Conservation (phyloP, 768 basidiomycete genomes). For the Mycena leptocephala region DNA sequence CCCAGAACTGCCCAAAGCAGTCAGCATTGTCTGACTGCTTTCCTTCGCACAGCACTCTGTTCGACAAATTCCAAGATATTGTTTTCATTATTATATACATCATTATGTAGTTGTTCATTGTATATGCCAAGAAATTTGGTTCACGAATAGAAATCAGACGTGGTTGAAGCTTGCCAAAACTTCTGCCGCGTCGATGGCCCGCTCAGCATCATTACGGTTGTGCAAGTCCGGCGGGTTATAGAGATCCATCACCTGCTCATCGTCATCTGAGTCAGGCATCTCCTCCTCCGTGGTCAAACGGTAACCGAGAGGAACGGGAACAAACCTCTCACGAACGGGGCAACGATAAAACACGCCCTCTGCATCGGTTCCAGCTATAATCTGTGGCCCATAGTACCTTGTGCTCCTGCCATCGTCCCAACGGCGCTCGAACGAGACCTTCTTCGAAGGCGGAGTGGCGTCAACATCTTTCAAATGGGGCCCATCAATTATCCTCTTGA, state of each 20-base stretch:
- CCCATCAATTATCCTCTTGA: too few relatives aligned
- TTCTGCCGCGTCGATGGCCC: not conserved
- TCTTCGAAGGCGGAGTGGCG: not conserved
- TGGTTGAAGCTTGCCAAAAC: not conserved
- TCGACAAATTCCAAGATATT: too few relatives aligned
- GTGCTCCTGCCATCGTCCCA: not conserved
- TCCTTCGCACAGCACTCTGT: too few relatives aligned
- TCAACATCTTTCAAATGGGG: not conserved
- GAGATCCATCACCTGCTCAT: not conserved
- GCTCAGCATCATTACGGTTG: not conserved
- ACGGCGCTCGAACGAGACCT: not conserved
- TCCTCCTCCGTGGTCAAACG: not conserved
- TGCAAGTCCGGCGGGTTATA: too few relatives aligned
- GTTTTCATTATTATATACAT: too few relatives aligned
- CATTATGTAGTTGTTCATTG: too few relatives aligned
- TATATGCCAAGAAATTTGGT: too few relatives aligned
- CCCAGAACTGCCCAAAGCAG: too few relatives aligned
- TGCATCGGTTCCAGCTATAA: too few relatives aligned
- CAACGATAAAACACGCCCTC: too few relatives aligned
- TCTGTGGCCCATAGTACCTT: conserved; percentile 10
- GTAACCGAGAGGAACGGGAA: conserved; percentile 13
- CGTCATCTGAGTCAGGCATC: not conserved
- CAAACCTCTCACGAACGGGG: not conserved
- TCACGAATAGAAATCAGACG: too few relatives aligned
- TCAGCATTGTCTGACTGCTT: too few relatives aligned